Conservation (phyloP, 129 eudicot genomes). For the Chrysanthemum lavandulifolium region DNA sequence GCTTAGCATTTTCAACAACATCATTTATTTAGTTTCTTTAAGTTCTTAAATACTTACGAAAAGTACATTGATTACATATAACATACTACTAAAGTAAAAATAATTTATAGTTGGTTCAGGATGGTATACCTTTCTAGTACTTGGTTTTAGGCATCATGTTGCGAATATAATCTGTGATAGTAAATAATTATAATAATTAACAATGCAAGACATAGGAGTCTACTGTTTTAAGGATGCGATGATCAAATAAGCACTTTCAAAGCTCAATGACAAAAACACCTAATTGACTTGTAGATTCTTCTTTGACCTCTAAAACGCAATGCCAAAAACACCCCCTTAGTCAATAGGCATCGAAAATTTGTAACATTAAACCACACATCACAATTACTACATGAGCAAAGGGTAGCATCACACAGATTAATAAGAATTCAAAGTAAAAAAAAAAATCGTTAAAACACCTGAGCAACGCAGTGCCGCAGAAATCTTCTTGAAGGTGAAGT, state of each 20-base stretch:
- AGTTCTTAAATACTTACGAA: not conserved
- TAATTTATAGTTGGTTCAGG: not conserved
- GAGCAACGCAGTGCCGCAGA: constrained; percentile 96
- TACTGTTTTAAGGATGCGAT: not conserved
- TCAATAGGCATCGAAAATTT: not conserved
- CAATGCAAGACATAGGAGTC: too few species aligned
- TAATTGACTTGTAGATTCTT: too few species aligned
- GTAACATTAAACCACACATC: not conserved
- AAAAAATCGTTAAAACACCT: constrained; percentile 39
- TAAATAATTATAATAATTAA: too few species aligned
- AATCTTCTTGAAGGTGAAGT: constrained; percentile 96
- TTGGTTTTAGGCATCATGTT: too few species aligned
- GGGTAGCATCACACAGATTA: not conserved
- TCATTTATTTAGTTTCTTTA: not conserved
- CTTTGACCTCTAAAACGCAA: too few species aligned
- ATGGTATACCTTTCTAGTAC: too few species aligned
- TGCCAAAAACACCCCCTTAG: not conserved
- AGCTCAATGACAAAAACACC: not conserved
- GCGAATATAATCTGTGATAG: too few species aligned
- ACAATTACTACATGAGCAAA: not conserved
- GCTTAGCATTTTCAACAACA: not conserved
- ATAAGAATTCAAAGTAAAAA: constrained; percentile 4
- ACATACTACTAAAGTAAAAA: constrained; percentile 1
- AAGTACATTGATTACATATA: not conserved
- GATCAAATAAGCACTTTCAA: not conserved